phyloP scores from a whole-genome alignment of 495 filamentous ascomycete species.

The Tetracladium setigerum region DNA sequence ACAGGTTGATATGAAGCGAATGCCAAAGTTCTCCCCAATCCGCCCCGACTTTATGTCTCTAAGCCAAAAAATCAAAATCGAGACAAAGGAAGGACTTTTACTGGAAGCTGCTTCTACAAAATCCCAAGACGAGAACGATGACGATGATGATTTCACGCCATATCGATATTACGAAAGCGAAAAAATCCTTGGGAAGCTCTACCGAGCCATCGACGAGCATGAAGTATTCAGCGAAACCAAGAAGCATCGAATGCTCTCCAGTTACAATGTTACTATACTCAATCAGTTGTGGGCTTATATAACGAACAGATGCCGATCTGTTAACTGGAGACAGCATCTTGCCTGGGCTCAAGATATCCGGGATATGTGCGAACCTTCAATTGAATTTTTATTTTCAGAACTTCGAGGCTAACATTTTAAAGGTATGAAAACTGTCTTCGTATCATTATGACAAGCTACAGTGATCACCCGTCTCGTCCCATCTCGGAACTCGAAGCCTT shows the following conservation, averaged over 20 bases:
- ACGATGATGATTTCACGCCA: constrained; percentile 38
- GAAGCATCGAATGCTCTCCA: constrained; percentile 15
- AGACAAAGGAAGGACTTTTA: constrained; percentile 34
- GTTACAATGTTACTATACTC: constrained; percentile 31
- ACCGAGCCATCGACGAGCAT: constrained; percentile 65
- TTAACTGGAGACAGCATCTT: constrained; percentile 23
- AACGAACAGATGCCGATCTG: constrained; percentile 10
- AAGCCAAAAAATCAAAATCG: constrained; percentile 47
- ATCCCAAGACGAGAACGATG: constrained; percentile 37
- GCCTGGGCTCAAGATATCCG: constrained; percentile 41
- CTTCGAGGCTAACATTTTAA: neutral
- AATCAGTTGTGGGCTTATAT: constrained; percentile 39
- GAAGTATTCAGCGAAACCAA: constrained; percentile 55
- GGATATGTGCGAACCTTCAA: constrained; percentile 30
- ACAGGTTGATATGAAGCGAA: constrained; percentile 33
- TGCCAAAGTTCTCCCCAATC: constrained; percentile 32
- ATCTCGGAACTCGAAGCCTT: constrained; percentile 73
- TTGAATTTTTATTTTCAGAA: neutral
- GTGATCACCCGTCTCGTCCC: constrained; percentile 45
- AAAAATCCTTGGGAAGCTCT: constrained; percentile 66
- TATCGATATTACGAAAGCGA: constrained; percentile 56
- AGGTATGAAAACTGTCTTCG: constrained; percentile 61
- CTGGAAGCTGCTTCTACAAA: constrained; percentile 28
- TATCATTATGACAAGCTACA: constrained; percentile 48
- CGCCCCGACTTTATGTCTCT: constrained; percentile 62